Percentiles rank a stretch among this genome's conserved stretches.
Evolutionary conservation across 2,329 filamentous ascomycete genomes (phyloP).

Genomic region (Mycosphaerella sp.): DNA sequence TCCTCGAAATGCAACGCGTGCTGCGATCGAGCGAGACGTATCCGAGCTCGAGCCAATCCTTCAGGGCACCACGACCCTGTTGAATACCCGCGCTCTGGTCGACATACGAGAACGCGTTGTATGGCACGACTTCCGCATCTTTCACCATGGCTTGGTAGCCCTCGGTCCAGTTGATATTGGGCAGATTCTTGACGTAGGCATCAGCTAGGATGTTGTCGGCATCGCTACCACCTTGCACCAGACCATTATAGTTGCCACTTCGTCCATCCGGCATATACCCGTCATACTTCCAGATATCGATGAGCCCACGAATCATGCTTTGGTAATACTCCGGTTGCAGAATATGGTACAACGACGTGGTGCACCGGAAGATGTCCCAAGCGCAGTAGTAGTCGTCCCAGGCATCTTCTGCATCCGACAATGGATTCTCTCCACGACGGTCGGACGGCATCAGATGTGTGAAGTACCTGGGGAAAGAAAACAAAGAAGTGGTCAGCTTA

Average conservation of each 20-base stretch:
- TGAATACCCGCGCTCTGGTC: conserved; percentile 35
- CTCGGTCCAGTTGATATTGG: conserved; percentile 32
- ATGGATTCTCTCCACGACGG: conserved; percentile 63
- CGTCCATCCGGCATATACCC: conserved; percentile 35
- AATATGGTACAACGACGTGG: conserved; percentile 58
- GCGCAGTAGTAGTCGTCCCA: conserved; percentile 44
- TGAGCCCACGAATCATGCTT: conserved; percentile 59
- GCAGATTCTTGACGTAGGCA: conserved; percentile 32
- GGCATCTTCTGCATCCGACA: conserved; percentile 58
- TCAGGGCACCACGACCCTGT: conserved; percentile 39
- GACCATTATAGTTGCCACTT: conserved; percentile 32
- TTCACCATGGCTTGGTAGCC: conserved; percentile 33
- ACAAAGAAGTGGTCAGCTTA: conserved; percentile 40
- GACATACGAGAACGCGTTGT: conserved; percentile 27
- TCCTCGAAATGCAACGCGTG: conserved; percentile 37
- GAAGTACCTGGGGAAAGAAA: conserved; percentile 44
- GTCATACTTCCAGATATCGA: conserved; percentile 55
- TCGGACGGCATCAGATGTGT: conserved; percentile 65
- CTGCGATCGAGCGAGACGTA: conserved; percentile 35
- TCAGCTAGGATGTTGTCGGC: conserved; percentile 35
- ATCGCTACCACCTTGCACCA: conserved; percentile 34
- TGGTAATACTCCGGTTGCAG: conserved; percentile 57
- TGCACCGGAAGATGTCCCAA: conserved; percentile 57
- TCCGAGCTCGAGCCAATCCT: conserved; percentile 40
- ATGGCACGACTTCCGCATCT: conserved; percentile 32